Evolutionary conservation across 176 grass and related monocot species (phyloP), one percentile per base, ranked within the genome.

Genomic region (Thinopyrum elongatum): DNA sequence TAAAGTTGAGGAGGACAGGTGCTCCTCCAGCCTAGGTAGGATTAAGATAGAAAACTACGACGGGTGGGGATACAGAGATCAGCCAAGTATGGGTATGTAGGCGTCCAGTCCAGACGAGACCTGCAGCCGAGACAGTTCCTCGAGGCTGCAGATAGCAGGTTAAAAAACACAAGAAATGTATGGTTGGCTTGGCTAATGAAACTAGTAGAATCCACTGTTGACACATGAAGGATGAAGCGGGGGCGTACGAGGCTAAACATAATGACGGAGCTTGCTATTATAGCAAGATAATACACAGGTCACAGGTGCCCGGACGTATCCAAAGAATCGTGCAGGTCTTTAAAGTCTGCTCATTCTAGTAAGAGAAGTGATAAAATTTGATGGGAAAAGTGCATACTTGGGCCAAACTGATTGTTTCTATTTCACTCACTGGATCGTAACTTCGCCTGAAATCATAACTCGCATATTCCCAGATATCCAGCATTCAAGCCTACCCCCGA

Each of bases 111-210:
- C 81, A 76, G 10, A 64, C 70, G 81, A 39, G 70, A 77, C 77
- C 89, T 87, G 76, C 78, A 80, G 65, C 59, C 85, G n/a, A 91
- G 76, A 84, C 80, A 84, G 79, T 51, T 84, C 85, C 76, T 74
- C 80, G 66, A 73, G 44, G 60, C 28, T 51, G 81, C 70, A 84
- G 81, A 70, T 84, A 41, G 23, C 61, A 81, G 35, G 73, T 63
- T 13, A 87, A 82, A 87, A 80, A 76, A 62, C 80, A 72, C 73
- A 72, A 7, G 44, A 67, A 84, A 41, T 9, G 34, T 61, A 39
- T 29, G 62, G 11, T 76, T 53, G 85, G 36, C 64, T 76, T 81
- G 69, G 4, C 79, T 60, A 84, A 76, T 76, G 26, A 61, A 68
- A 80, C 66, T 41, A 15, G 31, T 80, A 16, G 33, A 85, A 21